Evolutionary conservation across 2,329 filamentous ascomycete genomes (phyloP).

Genomic region (Calonectria pteridis): DNA sequence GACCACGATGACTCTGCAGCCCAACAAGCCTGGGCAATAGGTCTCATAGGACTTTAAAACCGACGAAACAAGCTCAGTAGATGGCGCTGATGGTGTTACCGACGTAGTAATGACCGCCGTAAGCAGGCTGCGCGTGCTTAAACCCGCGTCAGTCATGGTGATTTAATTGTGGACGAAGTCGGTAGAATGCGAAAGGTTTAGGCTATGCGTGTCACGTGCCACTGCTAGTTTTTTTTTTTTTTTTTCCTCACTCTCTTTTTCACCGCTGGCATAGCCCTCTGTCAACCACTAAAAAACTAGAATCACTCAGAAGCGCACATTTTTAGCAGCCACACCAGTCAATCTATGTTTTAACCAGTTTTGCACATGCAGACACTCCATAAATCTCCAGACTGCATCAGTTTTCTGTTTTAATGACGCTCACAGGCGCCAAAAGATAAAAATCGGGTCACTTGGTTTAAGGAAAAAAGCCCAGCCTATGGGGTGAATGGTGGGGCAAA

Average conservation of each 20-base stretch:
- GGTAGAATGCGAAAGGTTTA: not conserved
- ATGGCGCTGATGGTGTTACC: constrained; percentile 66
- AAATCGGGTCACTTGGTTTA: too few species aligned
- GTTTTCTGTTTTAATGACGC: too few species aligned
- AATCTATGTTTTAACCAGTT: too few species aligned
- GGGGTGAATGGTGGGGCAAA: too few species aligned
- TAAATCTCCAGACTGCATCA: too few species aligned
- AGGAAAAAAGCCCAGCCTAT: too few species aligned
- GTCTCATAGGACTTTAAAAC: constrained; percentile 59
- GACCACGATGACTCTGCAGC: constrained; percentile 62
- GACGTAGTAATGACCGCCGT: constrained; percentile 66
- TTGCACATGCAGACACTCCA: too few species aligned
- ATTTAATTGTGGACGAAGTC: not conserved
- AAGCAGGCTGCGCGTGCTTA: constrained; percentile 20
- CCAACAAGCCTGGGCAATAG: constrained; percentile 56
- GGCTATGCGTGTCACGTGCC: not conserved
- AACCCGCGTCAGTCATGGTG: constrained; percentile 26
- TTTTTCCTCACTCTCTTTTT: not conserved
- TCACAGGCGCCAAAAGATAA: too few species aligned
- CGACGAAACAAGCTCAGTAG: constrained; percentile 62
- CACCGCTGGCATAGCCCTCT: too few species aligned
- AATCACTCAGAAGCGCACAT: too few species aligned
- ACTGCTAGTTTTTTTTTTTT: not conserved
- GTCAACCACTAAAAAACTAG: not conserved
- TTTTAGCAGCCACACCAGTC: too few species aligned